Conservation (phyloP, 1,139 yeast species). For the Arxiozyma slooffiae region DNA sequence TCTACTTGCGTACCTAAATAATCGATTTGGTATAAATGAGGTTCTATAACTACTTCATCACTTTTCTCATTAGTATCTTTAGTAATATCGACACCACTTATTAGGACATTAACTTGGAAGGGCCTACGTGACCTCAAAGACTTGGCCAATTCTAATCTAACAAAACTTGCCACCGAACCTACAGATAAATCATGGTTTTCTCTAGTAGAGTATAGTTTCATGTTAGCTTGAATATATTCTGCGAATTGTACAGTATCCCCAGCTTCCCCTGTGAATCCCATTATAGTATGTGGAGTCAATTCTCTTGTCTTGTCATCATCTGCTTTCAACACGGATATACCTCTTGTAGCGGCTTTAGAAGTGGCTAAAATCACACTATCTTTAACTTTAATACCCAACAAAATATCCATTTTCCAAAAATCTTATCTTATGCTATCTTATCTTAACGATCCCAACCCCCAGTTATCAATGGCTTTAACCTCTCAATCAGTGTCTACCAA, state of each 20-base stretch:
- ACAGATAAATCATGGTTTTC: constrained; percentile 76
- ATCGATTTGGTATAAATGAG: constrained; percentile 82
- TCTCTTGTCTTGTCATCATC: constrained; percentile 81
- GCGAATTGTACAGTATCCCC: constrained; percentile 98
- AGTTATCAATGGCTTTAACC: too few relatives aligned
- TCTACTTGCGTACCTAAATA: constrained; percentile 87
- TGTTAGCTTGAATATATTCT: constrained; percentile 85
- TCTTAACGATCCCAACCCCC: too few relatives aligned
- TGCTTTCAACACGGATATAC: constrained; percentile 78
- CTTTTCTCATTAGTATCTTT: constrained; percentile 24
- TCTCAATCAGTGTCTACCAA: too few relatives aligned
- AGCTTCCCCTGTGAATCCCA: constrained; percentile 91
- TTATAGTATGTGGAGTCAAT: constrained; percentile 65
- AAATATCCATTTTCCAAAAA: constrained; percentile 66
- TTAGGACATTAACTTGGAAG: constrained; percentile 79
- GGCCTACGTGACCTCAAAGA: constrained; percentile 88
- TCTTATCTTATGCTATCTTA: too few relatives aligned
- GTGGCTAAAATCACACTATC: constrained; percentile 83
- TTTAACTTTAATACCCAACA: constrained; percentile 73
- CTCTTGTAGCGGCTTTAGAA: constrained; percentile 88
- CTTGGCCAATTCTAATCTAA: constrained; percentile 79
- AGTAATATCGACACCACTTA: constrained; percentile 75
- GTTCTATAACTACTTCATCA: constrained; percentile 22
- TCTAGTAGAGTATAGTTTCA: constrained; percentile 79
- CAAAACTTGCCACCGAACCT: constrained; percentile 76